These are phyloP conservation scores for Penicillium brasilianum DNA, from an alignment of 2,329 filamentous ascomycete genomes.

Conservation along the genomic window DNA sequence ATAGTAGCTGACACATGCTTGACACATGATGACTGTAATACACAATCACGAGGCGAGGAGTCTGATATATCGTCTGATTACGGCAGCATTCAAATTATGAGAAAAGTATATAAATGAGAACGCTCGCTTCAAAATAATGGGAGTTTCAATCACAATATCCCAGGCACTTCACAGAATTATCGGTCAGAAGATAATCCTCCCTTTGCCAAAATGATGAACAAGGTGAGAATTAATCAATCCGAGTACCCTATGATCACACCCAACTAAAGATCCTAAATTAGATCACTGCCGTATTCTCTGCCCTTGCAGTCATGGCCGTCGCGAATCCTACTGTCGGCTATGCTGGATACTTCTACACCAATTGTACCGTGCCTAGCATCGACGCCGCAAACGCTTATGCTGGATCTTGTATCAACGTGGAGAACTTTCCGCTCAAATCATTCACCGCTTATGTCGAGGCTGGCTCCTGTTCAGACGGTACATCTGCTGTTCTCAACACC, in stretches of 20 bases:
- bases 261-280: not conserved
- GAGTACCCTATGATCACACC: not conserved
- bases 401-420: conserved; percentile 21
- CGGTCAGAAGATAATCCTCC: too few species aligned
- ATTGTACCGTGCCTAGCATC: conserved; percentile 10
- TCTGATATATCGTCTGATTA: too few species aligned
- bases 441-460: conserved; percentile 23
- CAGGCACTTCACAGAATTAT: too few species aligned
- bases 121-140: too few species aligned
- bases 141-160: too few species aligned
- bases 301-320: not conserved
- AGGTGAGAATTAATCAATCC: not conserved
- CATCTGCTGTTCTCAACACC: conserved; percentile 14
- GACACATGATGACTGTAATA: too few species aligned
- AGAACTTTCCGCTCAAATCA: conserved; percentile 24
- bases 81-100: too few species aligned
- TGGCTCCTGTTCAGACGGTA: conserved; percentile 25
- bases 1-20: too few species aligned
- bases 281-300: not conserved
- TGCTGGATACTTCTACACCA: conserved; percentile 9
- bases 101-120: too few species aligned
- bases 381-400: conserved; percentile 15
- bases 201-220: not conserved
- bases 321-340: conserved; percentile 13
- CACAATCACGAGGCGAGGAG: too few species aligned